Percentiles rank a stretch among this genome's conserved stretches.
These are phyloP conservation scores for Plenodomus biglobosus DNA, from an alignment of 2,329 filamentous ascomycete genomes.

Conservation along the genomic window DNA sequence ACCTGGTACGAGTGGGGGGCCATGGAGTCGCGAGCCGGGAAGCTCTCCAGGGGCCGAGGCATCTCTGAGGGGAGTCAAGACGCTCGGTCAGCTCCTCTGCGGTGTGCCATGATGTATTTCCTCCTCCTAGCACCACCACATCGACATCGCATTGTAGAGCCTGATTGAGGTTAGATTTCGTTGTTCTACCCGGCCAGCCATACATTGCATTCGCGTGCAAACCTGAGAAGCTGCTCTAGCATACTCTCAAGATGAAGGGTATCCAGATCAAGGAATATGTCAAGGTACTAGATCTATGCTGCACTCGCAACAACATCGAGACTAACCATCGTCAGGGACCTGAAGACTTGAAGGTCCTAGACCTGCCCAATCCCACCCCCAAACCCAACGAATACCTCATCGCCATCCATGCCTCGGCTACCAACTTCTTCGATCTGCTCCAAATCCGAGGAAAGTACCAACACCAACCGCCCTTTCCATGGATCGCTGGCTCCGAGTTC, in stretches of 20 bases:
- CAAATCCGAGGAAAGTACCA: constrained; percentile 97
- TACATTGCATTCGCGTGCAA: not conserved
- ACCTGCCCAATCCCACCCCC: constrained; percentile 74
- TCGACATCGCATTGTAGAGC: not conserved
- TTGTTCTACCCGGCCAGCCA: not conserved
- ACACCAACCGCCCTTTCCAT: constrained; percentile 83
- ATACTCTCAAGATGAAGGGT: constrained; percentile 62
- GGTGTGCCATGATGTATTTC: not conserved
- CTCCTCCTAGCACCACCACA: not conserved
- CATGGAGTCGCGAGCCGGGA: constrained; percentile 6
- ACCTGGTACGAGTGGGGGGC: constrained; percentile 6
- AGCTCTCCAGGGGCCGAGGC: constrained; percentile 18
- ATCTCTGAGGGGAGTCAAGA: constrained; percentile 8
- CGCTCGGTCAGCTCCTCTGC: not conserved
- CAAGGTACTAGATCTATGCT: constrained; percentile 54
- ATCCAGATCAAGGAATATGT: constrained; percentile 75
- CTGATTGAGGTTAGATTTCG: not conserved
- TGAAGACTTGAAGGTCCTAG: constrained; percentile 72
- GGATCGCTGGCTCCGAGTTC: constrained; percentile 86
- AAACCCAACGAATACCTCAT: constrained; percentile 78
- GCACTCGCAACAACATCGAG: constrained; percentile 6
- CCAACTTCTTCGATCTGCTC: constrained; percentile 97
- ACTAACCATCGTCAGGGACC: constrained; percentile 60
- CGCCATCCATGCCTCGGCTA: constrained; percentile 79
- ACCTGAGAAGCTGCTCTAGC: not conserved